Evolutionary conservation across 1,284 basidiomycete genomes (phyloP).

Genomic region (Cerrena zonata): DNA sequence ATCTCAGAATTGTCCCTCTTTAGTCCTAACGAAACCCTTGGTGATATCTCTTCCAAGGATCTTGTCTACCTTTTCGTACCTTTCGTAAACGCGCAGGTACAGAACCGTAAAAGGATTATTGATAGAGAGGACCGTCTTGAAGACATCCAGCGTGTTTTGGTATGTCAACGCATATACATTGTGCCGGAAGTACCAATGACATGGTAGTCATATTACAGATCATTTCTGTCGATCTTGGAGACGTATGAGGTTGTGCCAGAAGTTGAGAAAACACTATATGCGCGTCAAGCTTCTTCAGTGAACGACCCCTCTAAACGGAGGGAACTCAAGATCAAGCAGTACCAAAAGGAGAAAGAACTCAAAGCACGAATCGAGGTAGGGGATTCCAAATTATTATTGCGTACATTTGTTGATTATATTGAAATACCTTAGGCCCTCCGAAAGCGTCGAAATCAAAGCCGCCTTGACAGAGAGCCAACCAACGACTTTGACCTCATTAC

Average conservation of each 20-base stretch:
- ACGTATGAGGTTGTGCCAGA: slow-evolving; percentile 66
- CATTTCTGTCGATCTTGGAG: slow-evolving; percentile 56
- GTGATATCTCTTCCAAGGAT: slow-evolving; percentile 80
- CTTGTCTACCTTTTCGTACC: slow-evolving; percentile 77
- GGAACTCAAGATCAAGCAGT: slow-evolving; percentile 85
- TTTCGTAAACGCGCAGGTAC: slow-evolving; percentile 69
- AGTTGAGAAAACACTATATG: slow-evolving; percentile 53
- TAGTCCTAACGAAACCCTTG: slow-evolving; percentile 78
- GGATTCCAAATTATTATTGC: slow-evolving; percentile 1
- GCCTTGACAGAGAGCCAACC: slow-evolving; percentile 27
- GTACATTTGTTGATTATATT: background rate
- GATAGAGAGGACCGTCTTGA: slow-evolving; percentile 56
- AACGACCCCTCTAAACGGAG: slow-evolving; percentile 65
- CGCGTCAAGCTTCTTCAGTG: slow-evolving; percentile 40
- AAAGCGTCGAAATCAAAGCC: slow-evolving; percentile 42
- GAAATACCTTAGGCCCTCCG: slow-evolving; percentile 40
- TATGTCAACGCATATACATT: slow-evolving; percentile 31
- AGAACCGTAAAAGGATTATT: slow-evolving; percentile 56
- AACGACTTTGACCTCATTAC: slow-evolving; percentile 56
- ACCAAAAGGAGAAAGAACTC: slow-evolving; percentile 77
- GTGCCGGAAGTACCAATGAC: slow-evolving; percentile 14
- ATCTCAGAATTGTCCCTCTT: slow-evolving; percentile 67
- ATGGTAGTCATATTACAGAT: slow-evolving; percentile 43
- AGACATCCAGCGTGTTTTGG: slow-evolving; percentile 55
- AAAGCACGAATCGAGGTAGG: slow-evolving; percentile 63